Conservation (phyloP, 805 yeast genomes). For the Saccharomycopsis javanensis region DNA sequence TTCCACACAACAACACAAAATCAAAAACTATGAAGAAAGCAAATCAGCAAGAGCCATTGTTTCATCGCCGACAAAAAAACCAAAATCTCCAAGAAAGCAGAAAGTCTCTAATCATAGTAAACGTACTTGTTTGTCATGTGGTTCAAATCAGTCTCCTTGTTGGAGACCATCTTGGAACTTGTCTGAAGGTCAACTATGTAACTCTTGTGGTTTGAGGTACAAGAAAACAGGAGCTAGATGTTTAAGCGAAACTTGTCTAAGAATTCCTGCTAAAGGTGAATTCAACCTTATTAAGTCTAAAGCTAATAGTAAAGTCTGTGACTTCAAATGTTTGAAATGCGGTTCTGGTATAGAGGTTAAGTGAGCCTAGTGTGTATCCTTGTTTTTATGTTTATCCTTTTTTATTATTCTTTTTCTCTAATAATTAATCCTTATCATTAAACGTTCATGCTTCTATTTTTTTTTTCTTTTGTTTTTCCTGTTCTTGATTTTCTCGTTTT, state of each 20-base stretch:
- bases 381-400: neutral
- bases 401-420: no score
- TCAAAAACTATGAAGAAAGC: neutral
- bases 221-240: conserved; percentile 93
- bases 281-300: conserved; percentile 79
- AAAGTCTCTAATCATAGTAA: conserved; percentile 20
- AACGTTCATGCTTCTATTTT: no score
- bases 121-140: conserved; percentile 82
- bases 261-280: conserved; percentile 95
- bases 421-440: no score
- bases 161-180: conserved; percentile 98
- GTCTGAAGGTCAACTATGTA: conserved; percentile 89
- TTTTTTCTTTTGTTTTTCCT: no score
- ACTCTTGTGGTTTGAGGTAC: conserved; percentile 90
- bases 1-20: neutral
- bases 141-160: conserved; percentile 86
- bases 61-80: neutral
- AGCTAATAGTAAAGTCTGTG: conserved; percentile 36
- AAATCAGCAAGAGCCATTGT: conserved; percentile 14
- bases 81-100: conserved; percentile 29
- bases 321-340: conserved; percentile 50
- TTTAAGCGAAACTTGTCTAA: conserved; percentile 59
- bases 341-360: conserved; percentile 45
- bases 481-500: no score
- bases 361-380: neutral